These are phyloP conservation scores for Sporothrix phasma DNA, from an alignment of 2,329 filamentous ascomycete species.

Conservation along the genomic window DNA sequence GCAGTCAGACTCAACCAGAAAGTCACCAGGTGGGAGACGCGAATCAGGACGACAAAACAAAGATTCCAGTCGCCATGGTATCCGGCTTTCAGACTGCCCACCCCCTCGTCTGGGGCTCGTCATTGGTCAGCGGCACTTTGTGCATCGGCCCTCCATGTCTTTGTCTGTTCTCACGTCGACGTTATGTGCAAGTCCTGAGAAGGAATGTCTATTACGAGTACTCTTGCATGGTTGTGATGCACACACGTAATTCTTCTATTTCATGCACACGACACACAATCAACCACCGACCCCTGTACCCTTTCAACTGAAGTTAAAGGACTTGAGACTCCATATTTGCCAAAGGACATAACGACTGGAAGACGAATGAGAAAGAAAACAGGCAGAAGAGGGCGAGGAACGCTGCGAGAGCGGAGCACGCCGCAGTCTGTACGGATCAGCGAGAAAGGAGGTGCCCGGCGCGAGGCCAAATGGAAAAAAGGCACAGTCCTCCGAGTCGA, in stretches of 20 bases:
- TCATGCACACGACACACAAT: background rate
- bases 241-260: background rate
- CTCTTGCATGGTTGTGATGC: background rate
- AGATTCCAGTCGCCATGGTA: background rate
- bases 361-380: background rate
- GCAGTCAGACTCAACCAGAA: background rate
- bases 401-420: too few species aligned
- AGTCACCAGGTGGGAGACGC: background rate
- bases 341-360: background rate
- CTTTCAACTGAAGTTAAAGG: too few species aligned
- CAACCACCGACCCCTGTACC: too few species aligned
- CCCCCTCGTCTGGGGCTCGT: background rate
- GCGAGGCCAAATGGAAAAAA: background rate
- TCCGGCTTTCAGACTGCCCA: background rate
- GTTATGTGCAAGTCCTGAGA: too few species aligned
- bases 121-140: background rate
- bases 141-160: too few species aligned
- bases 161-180: too few species aligned
- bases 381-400: background rate
- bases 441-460: background rate
- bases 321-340: background rate
- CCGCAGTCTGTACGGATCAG: too few species aligned
- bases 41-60: background rate
- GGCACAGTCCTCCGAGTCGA: too few species aligned
- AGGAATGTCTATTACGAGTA: too few species aligned